These are phyloP conservation scores for Tylopilus plumbeoviolaceoides DNA, from an alignment of 768 basidiomycete genomes.

Conservation along the genomic window DNA sequence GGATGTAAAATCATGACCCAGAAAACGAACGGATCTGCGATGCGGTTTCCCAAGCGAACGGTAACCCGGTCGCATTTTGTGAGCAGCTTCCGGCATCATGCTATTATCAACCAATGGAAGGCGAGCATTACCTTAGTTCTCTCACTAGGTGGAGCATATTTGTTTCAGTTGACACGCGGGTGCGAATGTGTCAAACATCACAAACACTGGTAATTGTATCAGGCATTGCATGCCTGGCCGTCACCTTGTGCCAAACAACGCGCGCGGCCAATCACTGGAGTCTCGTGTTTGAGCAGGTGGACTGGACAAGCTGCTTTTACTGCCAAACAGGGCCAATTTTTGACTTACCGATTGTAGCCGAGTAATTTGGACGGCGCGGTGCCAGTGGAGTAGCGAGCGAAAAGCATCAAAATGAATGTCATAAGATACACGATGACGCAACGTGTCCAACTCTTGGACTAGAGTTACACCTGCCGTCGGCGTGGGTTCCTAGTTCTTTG, in stretches of 20 bases:
- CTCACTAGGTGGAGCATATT: slow-evolving; percentile 22
- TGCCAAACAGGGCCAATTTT: neutral
- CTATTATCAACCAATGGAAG: slow-evolving; percentile 7
- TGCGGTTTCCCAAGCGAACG: neutral
- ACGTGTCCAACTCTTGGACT: neutral
- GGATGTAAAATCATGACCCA: neutral
- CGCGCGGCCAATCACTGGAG: neutral
- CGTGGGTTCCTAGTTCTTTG: neutral
- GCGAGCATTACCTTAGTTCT: neutral
- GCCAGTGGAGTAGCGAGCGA: neutral
- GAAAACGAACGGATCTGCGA: neutral
- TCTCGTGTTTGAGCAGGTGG: neutral
- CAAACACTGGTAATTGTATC: neutral
- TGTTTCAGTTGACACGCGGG: slow-evolving; percentile 19
- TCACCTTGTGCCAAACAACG: neutral
- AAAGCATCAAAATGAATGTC: neutral
- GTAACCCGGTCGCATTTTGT: neutral
- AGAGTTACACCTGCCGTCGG: neutral
- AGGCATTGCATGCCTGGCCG: neutral
- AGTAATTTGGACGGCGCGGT: neutral
- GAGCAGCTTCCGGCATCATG: neutral
- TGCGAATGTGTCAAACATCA: neutral
- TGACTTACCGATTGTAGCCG: neutral
- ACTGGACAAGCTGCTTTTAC: neutral
- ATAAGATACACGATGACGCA: neutral